A percentile compares a stretch with the other conserved stretches of the same genome.
These are phyloP conservation scores for Neoscytalidium dimidiatum DNA, from an alignment of 2,329 filamentous ascomycete species.

Conservation along the genomic window DNA sequence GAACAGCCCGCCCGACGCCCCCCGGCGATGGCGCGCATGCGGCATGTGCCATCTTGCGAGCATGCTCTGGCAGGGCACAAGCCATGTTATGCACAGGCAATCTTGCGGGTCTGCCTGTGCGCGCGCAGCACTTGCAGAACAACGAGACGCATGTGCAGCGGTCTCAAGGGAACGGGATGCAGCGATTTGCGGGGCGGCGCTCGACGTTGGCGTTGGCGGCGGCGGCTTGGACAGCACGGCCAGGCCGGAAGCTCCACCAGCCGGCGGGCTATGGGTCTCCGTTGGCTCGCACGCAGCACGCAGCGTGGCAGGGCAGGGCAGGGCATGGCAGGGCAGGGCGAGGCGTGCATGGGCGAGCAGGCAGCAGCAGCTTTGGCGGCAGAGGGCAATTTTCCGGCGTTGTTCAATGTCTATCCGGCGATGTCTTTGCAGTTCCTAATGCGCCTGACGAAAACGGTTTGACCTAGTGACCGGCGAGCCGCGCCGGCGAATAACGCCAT, in stretches of 20 bases:
- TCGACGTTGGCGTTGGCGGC: background rate
- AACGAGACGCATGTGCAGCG: background rate
- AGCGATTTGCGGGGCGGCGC: background rate
- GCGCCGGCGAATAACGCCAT: background rate
- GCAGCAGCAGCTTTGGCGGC: background rate
- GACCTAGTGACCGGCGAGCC: background rate
- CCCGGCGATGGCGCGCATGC: slow-evolving; percentile 15
- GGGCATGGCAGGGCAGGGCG: background rate
- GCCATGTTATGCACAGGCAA: slow-evolving; percentile 12
- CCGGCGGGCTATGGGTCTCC: background rate
- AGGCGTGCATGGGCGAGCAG: background rate
- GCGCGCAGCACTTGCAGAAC: slow-evolving; percentile 6
- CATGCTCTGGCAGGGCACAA: background rate
- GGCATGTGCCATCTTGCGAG: background rate
- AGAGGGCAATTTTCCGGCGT: background rate
- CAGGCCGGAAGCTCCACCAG: slow-evolving; percentile 4
- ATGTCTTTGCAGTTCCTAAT: background rate
- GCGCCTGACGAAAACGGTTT: slow-evolving; percentile 13
- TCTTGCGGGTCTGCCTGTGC: background rate
- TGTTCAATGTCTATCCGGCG: background rate
- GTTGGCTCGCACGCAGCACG: background rate
- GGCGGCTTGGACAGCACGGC: background rate
- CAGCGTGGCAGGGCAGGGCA: background rate
- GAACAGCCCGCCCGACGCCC: background rate
- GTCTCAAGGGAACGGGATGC: background rate